Evolutionary conservation across 2,329 filamentous ascomycete species (phyloP).

Genomic region (Diplodia scrobiculata): DNA sequence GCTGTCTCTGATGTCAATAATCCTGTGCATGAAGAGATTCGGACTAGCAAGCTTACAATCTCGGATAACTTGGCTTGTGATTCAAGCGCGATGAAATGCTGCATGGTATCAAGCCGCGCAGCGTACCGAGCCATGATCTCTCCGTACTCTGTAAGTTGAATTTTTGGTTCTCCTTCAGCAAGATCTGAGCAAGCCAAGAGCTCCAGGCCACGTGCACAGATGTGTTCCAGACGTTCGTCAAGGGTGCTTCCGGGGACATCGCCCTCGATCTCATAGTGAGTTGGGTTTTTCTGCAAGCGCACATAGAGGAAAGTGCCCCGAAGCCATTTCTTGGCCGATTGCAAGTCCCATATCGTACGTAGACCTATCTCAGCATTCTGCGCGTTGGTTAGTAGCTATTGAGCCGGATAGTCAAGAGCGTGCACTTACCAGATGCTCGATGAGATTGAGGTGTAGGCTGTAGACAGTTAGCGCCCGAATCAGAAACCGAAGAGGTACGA

Average conservation of each 20-base stretch:
- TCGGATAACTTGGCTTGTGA: conserved; percentile 60
- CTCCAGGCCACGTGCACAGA: conserved; percentile 69
- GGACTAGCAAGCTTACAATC: conserved; percentile 59
- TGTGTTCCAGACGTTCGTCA: conserved; percentile 67
- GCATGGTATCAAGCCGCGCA: conserved; percentile 79
- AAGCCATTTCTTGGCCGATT: conserved; percentile 73
- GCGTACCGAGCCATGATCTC: conserved; percentile 83
- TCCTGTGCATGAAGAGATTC: not conserved
- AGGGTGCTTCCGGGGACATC: conserved; percentile 53
- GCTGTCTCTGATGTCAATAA: conserved; percentile 48
- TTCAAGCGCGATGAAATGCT: conserved; percentile 59
- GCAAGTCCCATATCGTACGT: conserved; percentile 66
- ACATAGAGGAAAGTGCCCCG: conserved; percentile 76
- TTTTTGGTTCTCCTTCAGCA: conserved; percentile 52
- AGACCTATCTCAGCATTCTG: conserved; percentile 77
- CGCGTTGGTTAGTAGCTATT: not conserved
- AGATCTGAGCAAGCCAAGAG: conserved; percentile 64
- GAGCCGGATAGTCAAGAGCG: not conserved
- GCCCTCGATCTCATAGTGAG: conserved; percentile 67
- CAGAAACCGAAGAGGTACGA: no score
- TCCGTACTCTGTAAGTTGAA: conserved; percentile 71
- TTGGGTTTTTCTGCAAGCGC: conserved; percentile 69
- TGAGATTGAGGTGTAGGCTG: conserved; percentile 73
- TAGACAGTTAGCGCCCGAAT: not conserved
- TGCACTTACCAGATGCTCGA: conserved; percentile 65